Evolutionary conservation across 2,329 filamentous ascomycete species (phyloP).

Genomic region (Exophiala mesophila): DNA sequence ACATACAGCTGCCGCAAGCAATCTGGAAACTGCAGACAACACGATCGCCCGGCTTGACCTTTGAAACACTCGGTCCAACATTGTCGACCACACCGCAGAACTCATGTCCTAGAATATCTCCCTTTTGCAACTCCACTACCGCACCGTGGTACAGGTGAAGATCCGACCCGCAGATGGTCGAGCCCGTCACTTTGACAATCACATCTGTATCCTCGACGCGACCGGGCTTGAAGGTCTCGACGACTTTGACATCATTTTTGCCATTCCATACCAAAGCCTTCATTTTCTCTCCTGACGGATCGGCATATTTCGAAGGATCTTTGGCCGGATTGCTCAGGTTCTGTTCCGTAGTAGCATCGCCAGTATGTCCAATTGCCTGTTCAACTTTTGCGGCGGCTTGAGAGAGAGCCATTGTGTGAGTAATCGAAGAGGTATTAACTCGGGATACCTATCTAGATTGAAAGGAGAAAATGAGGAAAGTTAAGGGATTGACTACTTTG

Average conservation of each 20-base stretch:
- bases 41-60: constrained; percentile 56
- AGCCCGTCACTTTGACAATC: constrained; percentile 70
- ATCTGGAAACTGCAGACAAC: constrained; percentile 88
- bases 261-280: constrained; percentile 77
- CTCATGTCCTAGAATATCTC: constrained; percentile 62
- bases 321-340: constrained; percentile 63
- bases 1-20: constrained; percentile 63
- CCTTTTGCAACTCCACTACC: constrained; percentile 56
- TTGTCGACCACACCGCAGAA: constrained; percentile 50
- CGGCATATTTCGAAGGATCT: constrained; percentile 48
- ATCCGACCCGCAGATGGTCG: constrained; percentile 58
- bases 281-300: constrained; percentile 59
- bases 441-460: no score
- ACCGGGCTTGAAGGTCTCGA: constrained; percentile 64
- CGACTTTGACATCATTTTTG: constrained; percentile 72
- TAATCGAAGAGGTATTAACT: background rate
- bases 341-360: constrained; percentile 61
- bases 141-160: constrained; percentile 49
- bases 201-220: constrained; percentile 71
- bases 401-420: constrained; percentile 50
- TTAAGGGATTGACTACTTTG: background rate
- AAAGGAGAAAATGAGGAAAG: background rate
- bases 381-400: constrained; percentile 66
- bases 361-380: constrained; percentile 62
- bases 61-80: constrained; percentile 52